Base-by-base conservation (phyloP, 2,329 filamentous ascomycete genomes). In the Phoma sp. region DNA sequence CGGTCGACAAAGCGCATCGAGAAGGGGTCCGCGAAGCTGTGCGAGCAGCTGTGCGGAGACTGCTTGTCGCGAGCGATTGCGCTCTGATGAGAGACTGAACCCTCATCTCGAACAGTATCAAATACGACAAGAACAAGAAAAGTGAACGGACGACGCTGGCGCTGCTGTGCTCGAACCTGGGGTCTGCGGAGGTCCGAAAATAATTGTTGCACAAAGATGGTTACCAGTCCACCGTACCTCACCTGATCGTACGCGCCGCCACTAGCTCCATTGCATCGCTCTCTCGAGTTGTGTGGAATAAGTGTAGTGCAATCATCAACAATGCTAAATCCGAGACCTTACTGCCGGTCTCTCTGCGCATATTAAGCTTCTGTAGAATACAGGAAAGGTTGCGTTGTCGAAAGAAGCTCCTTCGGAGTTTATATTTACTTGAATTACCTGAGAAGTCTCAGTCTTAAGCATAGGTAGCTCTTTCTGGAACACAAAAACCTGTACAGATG, bases 1-100 rank as follows among this genome's bases (percentile, higher is more conserved):
- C 64, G 32, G 71, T 75, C 46, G 71, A 74, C 5, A 74, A 62
- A 47, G 70, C 62, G 61, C 65, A 73, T 66, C 70, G 69, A 51
- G 69, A 61, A 57, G 67, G 61, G 36, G 59, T 45, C 45, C 65
- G 64, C 32, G 62, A 58, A 21, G 61, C 56, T 31, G 65, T 63
- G 39, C 69, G 63, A 39, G 65, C 58, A 55, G 66, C 60, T 57
- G 51, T 65, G 48, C 73, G 70, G 46, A 75, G 63, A 54, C 63
- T 67, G 54, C 55, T 63, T 29, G 64, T 48, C 25, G 70, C 66
- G 35, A 73, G 65, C 62, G 70, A 72, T 58, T 71, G 71, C 55
- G 69, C 71, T 45, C 70, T 71, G 46, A 65, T 47, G 48, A 74
- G 58, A 47, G 70, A 70, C 44, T 74, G 70, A 7, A 68, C 62